phyloP scores from a whole-genome alignment of 2,329 filamentous ascomycete species.

The Drechslera avenae region DNA sequence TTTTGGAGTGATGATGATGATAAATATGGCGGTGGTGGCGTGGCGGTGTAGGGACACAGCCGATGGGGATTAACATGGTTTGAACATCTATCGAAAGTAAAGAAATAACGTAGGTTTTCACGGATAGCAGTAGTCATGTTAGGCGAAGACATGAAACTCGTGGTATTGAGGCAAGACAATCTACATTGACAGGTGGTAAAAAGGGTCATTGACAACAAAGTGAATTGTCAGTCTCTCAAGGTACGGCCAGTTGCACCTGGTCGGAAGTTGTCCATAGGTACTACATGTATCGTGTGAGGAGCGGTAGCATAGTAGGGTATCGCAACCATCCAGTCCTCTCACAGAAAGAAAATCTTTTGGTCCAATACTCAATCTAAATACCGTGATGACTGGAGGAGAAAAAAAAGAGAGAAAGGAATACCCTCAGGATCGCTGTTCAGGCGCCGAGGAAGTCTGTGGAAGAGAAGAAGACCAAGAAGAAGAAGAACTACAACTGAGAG shows the following conservation, averaged over 20 bases:
- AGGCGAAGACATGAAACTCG: too few relatives aligned
- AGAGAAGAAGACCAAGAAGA: constrained; percentile 12
- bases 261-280: constrained; percentile 8
- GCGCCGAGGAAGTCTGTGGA: constrained; percentile 16
- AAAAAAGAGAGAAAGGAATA: constrained; percentile 11
- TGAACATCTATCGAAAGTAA: too few relatives aligned
- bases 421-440: not conserved
- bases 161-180: too few relatives aligned
- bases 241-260: constrained; percentile 3
- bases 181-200: too few relatives aligned
- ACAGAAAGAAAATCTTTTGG: constrained; percentile 15
- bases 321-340: constrained; percentile 25
- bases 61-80: too few relatives aligned
- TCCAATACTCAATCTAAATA: constrained; percentile 28
- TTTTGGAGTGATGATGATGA: too few relatives aligned
- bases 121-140: too few relatives aligned
- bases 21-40: too few relatives aligned
- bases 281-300: constrained; percentile 17
- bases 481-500: constrained; percentile 41
- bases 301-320: constrained; percentile 33
- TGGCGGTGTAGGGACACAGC: too few relatives aligned
- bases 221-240: constrained; percentile 5
- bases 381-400: constrained; percentile 23
- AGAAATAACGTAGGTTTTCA: too few relatives aligned
- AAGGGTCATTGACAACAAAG: constrained; percentile 1